phyloP scores from a whole-genome alignment of 2,329 filamentous ascomycete genomes.

The Penicillium sp. region DNA sequence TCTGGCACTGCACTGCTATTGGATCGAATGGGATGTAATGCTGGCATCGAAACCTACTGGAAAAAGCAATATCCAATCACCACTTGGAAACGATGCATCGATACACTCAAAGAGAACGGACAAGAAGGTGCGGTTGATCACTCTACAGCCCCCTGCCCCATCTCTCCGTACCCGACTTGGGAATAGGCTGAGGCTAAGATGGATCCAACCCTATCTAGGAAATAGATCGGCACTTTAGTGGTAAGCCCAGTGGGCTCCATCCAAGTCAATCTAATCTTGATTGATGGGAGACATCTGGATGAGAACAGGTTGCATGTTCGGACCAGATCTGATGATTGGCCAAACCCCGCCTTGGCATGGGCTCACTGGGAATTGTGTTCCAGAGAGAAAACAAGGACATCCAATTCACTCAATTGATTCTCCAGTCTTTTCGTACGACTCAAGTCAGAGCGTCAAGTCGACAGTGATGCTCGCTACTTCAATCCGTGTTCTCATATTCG shows the following conservation, averaged over 20 bases:
- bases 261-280: conserved; percentile 3
- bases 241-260: background rate
- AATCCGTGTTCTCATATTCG: background rate
- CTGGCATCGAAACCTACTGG: background rate
- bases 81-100: background rate
- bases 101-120: background rate
- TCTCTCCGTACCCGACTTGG: background rate
- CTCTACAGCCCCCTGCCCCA: background rate
- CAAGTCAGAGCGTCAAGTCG: background rate
- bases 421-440: background rate
- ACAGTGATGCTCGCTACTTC: background rate
- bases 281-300: background rate
- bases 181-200: background rate
- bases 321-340: background rate
- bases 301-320: background rate
- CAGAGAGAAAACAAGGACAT: background rate
- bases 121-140: background rate
- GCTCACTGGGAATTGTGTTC: background rate
- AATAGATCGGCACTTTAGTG: background rate
- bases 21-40: background rate
- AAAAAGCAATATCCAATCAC: background rate
- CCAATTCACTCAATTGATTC: background rate
- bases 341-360: background rate
- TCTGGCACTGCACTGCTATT: background rate
- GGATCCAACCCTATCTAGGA: background rate